A percentile compares a stretch with the other conserved stretches of the same genome.
These are phyloP conservation scores for Thuidium tamariscinum DNA, from an alignment of 225 moss, liverwort and hornwort species.

Conservation along the genomic window DNA sequence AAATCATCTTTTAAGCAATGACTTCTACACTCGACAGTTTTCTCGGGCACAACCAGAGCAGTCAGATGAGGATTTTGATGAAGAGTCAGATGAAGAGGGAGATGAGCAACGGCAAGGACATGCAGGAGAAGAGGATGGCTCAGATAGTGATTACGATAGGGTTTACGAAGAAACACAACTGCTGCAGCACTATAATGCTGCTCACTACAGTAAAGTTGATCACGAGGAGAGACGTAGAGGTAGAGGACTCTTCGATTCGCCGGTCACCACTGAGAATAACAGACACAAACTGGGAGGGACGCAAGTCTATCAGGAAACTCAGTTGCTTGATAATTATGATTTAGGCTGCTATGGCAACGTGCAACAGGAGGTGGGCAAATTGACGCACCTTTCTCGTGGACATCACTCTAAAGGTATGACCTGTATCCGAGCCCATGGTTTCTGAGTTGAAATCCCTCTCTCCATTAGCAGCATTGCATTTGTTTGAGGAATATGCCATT, in stretches of 20 bases:
- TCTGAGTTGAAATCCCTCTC: neutral
- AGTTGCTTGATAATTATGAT: constrained; percentile 32
- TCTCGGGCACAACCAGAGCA: constrained; percentile 22
- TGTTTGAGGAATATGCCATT: neutral
- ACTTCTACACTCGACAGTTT: constrained; percentile 25
- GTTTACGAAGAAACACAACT: constrained; percentile 47
- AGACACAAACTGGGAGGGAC: constrained; percentile 9
- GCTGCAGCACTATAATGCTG: constrained; percentile 36
- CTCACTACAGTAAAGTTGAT: constrained; percentile 20
- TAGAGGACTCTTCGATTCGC: neutral
- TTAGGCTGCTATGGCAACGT: constrained; percentile 4
- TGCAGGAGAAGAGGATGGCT: constrained; percentile 17
- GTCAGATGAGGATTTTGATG: constrained; percentile 32
- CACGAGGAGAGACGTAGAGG: constrained; percentile 13
- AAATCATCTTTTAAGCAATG: constrained; percentile 28
- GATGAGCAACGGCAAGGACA: constrained; percentile 5
- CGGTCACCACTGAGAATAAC: constrained; percentile 2
- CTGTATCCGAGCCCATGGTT: neutral
- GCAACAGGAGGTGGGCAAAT: constrained; percentile 8
- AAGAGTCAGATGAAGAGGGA: constrained; percentile 21
- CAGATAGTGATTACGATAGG: constrained; percentile 34
- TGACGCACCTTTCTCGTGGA: neutral
- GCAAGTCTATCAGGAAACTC: constrained; percentile 23
- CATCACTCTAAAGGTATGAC: constrained; percentile 7
- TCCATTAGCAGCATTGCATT: neutral